phyloP scores from a whole-genome alignment of 179 eudicot species.

The Corrigiola litoralis region DNA sequence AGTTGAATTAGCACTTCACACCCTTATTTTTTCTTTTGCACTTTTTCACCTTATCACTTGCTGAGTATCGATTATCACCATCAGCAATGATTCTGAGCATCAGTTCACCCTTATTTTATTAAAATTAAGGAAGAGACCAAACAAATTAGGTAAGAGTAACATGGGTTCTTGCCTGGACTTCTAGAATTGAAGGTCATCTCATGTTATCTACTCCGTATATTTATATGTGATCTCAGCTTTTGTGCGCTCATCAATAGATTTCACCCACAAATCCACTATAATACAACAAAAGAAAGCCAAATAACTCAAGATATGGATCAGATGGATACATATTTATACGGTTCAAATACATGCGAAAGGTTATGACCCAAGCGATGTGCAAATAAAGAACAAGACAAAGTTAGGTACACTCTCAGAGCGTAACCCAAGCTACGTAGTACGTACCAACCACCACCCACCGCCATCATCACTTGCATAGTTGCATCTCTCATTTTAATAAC shows the following conservation, averaged over 20 bases:
- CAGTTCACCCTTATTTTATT: neutral
- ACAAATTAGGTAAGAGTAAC: constrained; percentile 29
- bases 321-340: neutral
- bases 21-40: too few species aligned
- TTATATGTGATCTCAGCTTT: constrained; percentile 2
- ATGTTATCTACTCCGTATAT: constrained; percentile 1
- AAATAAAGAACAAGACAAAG: constrained; percentile 13
- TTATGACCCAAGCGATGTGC: neutral
- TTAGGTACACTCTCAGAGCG: constrained; percentile 27
- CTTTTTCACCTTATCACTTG: too few species aligned
- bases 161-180: constrained; percentile 21
- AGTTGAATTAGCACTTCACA: too few species aligned
- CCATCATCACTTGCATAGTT: neutral
- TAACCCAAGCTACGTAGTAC: constrained; percentile 6
- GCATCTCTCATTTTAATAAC: neutral
- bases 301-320: constrained; percentile 1
- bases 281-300: neutral
- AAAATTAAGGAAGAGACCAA: constrained; percentile 1
- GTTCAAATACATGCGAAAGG: neutral
- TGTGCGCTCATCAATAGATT: neutral
- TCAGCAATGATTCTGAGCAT: neutral
- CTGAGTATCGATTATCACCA: neutral
- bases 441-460: constrained; percentile 25
- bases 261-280: neutral
- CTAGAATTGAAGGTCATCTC: constrained; percentile 1